Evolutionary conservation across 1,284 basidiomycete genomes (phyloP), one percentile per base, ranked within the genome.

Genomic region (Phlebopus sp.): DNA sequence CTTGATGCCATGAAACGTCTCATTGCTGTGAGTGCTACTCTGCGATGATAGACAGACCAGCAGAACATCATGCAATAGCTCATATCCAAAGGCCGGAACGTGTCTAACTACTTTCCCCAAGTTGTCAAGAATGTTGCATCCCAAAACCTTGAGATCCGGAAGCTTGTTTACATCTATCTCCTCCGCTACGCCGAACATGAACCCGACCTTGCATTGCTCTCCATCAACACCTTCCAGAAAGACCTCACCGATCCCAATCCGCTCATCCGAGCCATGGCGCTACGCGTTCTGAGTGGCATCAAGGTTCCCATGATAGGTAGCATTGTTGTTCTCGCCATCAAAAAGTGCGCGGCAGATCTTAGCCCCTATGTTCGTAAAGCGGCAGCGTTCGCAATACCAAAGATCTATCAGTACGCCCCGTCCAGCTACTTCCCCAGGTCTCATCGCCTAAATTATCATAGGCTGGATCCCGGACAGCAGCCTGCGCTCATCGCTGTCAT

Each of bases 141-240:
- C 2, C 82, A 81, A 39, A 92, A 91, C 64, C 83, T 98, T 41
- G 94, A 97, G 69, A 90, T 97, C 56, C 85, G 95, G 54, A 97
- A 98, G 70, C 84, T 99, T 48, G 95, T 98, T 37, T 99, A 98
- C 69, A 96, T 98, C 57, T 97, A 96, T 70, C 85, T 99, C 52
- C 74, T 98, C 34, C 86, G 93, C 53, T 96, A 97, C 69, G 94
- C 96, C 37, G 84, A 90, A 41, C 82, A 86, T 42, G 92, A 95
- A 60, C 95, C 96, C 7, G 97, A 99, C 69, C 82, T 99, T 44
- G 90, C 97, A 0, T 73, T 99, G 31, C 78, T 99, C 19, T 96
- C 94, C 5, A 97, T 99, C 76, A 99, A 99, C 71, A 97, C 96
- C 9, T 98, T 98, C 65, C 97, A 99, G 69, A 93, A 94, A 66